phyloP scores from a whole-genome alignment of 192 early-diverging fungal species.

The Chytriomyces hyalinus region DNA sequence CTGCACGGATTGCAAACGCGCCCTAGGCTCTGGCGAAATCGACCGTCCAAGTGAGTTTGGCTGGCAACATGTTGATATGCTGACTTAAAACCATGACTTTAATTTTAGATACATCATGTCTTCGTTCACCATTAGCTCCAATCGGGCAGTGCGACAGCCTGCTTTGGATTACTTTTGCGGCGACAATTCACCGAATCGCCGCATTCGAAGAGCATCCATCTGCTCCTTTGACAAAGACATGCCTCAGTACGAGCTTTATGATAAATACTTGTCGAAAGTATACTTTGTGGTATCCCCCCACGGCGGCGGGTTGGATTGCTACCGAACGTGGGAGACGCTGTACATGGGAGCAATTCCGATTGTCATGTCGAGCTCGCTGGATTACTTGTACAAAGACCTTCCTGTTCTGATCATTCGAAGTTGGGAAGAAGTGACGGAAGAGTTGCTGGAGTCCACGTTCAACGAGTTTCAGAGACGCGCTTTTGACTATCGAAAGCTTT shows the following conservation, averaged over 20 bases:
- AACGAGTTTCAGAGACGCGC: background rate
- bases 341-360: slow-evolving; percentile 13
- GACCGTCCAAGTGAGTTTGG: background rate
- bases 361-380: background rate
- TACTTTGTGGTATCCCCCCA: slow-evolving; percentile 17
- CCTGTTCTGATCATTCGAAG: background rate
- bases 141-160: background rate
- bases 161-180: background rate
- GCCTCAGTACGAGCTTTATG: background rate
- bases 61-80: background rate
- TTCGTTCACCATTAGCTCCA: slow-evolving; percentile 2
- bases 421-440: slow-evolving; percentile 2
- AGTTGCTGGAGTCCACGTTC: background rate
- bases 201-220: background rate
- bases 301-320: slow-evolving; percentile 17
- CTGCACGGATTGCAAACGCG: background rate
- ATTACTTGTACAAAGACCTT: background rate
- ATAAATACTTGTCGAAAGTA: background rate
- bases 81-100: background rate
- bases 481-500: background rate
- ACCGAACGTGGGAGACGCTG: slow-evolving; percentile 11
- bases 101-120: background rate
- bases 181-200: background rate
- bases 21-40: no score
- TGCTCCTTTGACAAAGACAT: background rate